phyloP scores from a whole-genome alignment of 2,329 filamentous ascomycete genomes.

The Talaromyces sp. region DNA sequence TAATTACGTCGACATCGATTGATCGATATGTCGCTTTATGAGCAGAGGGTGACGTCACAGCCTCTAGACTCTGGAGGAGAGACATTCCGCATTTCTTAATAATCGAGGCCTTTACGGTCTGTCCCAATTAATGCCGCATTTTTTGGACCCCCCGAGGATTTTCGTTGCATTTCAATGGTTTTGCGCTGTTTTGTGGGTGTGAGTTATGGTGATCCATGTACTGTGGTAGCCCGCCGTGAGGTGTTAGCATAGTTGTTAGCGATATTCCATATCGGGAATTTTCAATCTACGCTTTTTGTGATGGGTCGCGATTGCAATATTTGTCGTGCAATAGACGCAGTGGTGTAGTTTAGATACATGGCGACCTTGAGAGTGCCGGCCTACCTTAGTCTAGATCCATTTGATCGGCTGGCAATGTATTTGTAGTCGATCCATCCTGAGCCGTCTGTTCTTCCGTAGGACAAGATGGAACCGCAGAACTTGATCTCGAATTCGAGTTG shows the following conservation, averaged over 20 bases:
- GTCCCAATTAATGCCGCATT: background rate
- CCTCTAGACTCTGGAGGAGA: background rate
- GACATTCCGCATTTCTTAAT: background rate
- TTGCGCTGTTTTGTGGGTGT: background rate
- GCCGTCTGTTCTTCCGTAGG: constrained; percentile 15
- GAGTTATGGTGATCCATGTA: background rate
- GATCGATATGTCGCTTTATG: background rate
- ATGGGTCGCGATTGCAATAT: background rate
- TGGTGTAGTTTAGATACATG: background rate
- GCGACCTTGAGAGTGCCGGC: no score
- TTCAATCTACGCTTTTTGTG: background rate
- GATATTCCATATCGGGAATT: background rate
- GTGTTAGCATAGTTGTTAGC: background rate
- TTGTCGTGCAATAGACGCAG: background rate
- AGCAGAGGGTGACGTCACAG: background rate
- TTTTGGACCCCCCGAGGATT: background rate
- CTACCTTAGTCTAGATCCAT: constrained; percentile 30
- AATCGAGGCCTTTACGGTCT: background rate
- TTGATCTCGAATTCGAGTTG: constrained; percentile 17
- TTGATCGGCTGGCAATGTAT: constrained; percentile 17
- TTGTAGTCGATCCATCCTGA: constrained; percentile 3
- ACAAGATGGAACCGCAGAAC: constrained; percentile 18
- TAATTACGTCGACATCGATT: background rate
- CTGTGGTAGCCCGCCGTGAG: background rate
- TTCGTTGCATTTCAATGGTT: background rate